Conservation (phyloP, 1,284 basidiomycete genomes). For the Ganoderma lingzhi region DNA sequence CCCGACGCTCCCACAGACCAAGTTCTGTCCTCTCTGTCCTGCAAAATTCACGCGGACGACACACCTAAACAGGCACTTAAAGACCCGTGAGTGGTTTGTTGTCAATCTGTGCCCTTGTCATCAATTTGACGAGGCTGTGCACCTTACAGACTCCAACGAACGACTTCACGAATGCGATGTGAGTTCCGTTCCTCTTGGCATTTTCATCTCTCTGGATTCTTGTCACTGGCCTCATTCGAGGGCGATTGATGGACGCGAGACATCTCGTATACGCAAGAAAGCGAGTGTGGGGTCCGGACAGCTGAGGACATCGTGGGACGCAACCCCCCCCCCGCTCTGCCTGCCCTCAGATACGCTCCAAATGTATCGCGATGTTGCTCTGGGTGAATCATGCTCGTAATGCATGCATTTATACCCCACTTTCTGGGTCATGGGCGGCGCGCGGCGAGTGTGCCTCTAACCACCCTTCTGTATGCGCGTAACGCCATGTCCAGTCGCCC, state of each 20-base stretch:
- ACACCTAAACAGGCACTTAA: constrained; percentile 61
- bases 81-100: constrained; percentile 45
- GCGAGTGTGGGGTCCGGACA: not conserved
- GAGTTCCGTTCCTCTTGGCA: constrained; percentile 20
- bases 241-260: not conserved
- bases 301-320: too few relatives aligned
- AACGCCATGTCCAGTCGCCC: not conserved
- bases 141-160: constrained; percentile 53
- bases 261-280: not conserved
- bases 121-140: not conserved
- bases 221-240: not conserved
- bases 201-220: not conserved
- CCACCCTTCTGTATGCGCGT: not conserved
- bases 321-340: not conserved
- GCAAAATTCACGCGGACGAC: constrained; percentile 67
- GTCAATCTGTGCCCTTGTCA: not conserved
- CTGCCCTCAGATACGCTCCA: not conserved
- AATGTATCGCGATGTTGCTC: not conserved
- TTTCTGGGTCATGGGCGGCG: not conserved
- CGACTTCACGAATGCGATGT: constrained; percentile 60
- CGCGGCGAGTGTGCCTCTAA: not conserved
- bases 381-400: not conserved
- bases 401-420: too few relatives aligned
- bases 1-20: constrained; percentile 52
- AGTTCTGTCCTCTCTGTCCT: constrained; percentile 60